Conservation (phyloP, 2,329 filamentous ascomycete genomes). For the Fusarium sterilihyphosum region DNA sequence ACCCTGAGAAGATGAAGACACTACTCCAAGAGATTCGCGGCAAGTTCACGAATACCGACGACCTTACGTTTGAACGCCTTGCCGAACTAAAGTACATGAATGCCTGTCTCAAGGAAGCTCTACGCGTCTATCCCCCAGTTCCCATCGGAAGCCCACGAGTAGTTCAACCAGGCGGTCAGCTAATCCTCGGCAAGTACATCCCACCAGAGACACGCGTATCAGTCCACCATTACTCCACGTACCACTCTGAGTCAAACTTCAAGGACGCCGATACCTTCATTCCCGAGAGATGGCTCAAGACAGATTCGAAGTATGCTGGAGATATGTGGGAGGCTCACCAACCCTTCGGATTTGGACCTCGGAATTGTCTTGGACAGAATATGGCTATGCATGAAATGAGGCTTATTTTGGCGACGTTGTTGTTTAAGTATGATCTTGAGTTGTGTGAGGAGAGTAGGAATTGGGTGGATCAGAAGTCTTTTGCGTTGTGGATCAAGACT, state of each 20-base stretch:
- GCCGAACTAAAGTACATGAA: constrained; percentile 7
- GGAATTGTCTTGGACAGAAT: constrained; percentile 2
- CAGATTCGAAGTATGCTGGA: background rate
- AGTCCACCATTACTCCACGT: constrained; percentile 16
- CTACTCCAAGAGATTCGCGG: background rate
- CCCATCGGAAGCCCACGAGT: constrained; percentile 17
- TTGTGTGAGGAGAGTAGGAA: background rate
- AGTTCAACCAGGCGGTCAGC: background rate
- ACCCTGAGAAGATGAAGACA: background rate
- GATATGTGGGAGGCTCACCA: constrained; percentile 13
- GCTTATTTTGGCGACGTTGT: background rate
- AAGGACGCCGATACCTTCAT: background rate
- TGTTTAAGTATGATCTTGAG: constrained; percentile 10
- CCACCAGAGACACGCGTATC: background rate
- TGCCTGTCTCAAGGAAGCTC: background rate
- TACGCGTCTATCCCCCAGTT: background rate
- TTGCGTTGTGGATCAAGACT: constrained; percentile 8
- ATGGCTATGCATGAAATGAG: constrained; percentile 29
- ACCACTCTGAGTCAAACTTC: constrained; percentile 11
- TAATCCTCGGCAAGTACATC: constrained; percentile 9
- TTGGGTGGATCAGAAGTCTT: constrained; percentile 11
- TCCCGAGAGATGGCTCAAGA: constrained; percentile 11
- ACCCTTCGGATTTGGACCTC: background rate
- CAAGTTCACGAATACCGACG: background rate
- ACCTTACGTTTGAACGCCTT: background rate